Evolutionary conservation across 805 yeast genomes (phyloP), one percentile per base, ranked within the genome.

Genomic region (Blastobotrys parvus): DNA sequence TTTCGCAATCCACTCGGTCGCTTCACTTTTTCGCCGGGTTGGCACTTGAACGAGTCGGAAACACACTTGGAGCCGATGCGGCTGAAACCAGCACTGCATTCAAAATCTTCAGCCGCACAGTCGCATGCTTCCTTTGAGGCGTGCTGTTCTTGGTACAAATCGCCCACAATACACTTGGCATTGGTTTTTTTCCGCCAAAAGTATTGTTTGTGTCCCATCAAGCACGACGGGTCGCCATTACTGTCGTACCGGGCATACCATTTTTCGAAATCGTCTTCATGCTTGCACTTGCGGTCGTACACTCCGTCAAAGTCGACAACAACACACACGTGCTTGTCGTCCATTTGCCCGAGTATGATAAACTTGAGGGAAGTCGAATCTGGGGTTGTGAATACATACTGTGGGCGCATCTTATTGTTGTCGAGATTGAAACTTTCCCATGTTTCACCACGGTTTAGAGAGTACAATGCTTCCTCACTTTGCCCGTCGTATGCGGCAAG

Each of bases 321-420:
- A 52, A 84, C 81, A 53, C 82, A 82, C 39, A 82, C 52, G 0
- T 63, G 45, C 44, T 61, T 65, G 11, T 43, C 38, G 19, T 42
- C 41, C 11, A 46, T 40, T 16, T 35, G 23, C 27, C 84, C 86
- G 15, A 66, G 53, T 2, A 81, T 41, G 13, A 81, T 48, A 49
- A 86, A 77, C 42, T 71, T 72, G 27, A 69, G 61, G 2, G 87
- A 77, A 0, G 88, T 73, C 1, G 90, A 85, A 61, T 85, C 94
- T 13, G 75, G 69, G 0, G 85, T 74, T 0, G 88, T 77, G 1
- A 76, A 58, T 5, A 80, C 44, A 3, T 62, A 54, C 2, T 60
- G 44, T 0, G 81, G 77, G 30, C 54, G 51, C 11, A 78, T 53
- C 1, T 67, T 47, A n/a, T 8, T 8, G 6, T 50, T 41, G 6